A percentile compares a stretch with the other conserved stretches of the same genome.
phyloP scores from a whole-genome alignment of 208 protist genomes.

The Trypanosoma melophagium region DNA sequence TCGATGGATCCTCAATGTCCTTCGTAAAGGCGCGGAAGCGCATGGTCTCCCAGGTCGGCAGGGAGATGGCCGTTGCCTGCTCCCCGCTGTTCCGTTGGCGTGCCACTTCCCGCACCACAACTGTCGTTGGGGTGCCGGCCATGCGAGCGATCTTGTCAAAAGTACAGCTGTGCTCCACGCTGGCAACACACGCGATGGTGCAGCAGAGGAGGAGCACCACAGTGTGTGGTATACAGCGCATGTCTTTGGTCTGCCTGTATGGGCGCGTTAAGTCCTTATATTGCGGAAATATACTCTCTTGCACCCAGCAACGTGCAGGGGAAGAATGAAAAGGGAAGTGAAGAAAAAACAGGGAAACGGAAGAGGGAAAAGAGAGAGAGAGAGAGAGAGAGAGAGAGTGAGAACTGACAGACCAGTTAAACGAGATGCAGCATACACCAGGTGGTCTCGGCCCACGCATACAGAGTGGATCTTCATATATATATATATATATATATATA shows the following conservation, averaged over 20 bases:
- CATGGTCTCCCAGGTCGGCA: constrained; percentile 29
- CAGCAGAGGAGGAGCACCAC: neutral
- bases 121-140: neutral
- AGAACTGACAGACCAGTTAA: too few relatives aligned
- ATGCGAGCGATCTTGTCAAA: neutral
- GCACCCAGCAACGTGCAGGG: too few relatives aligned
- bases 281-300: too few relatives aligned
- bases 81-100: neutral
- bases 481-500: too few relatives aligned
- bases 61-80: neutral
- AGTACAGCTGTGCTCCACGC: neutral
- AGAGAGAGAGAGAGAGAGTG: neutral
- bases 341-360: neutral
- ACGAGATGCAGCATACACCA: too few relatives aligned
- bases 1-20: constrained; percentile 32
- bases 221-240: neutral
- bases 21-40: constrained; percentile 39
- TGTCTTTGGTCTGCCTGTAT: too few relatives aligned
- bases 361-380: neutral
- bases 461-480: too few relatives aligned
- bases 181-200: neutral
- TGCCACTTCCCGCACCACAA: neutral
- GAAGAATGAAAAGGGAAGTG: too few relatives aligned
- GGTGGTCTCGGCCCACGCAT: too few relatives aligned
- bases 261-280: too few relatives aligned